Evolutionary conservation across 345 rosid genomes (phyloP), one percentile per base, ranked within the genome.

Genomic region (Toxicodendron radicans): DNA sequence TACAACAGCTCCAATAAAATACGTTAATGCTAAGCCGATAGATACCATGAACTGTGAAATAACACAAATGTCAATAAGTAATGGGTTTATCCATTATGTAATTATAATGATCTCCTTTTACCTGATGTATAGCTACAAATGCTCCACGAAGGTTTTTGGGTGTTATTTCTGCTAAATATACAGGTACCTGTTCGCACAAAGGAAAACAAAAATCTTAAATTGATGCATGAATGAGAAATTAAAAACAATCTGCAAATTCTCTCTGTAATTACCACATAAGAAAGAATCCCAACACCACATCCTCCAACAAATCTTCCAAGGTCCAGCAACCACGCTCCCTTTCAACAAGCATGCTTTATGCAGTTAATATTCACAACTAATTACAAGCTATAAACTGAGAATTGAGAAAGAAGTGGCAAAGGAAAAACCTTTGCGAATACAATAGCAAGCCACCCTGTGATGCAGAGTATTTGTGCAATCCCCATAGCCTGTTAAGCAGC

Each of bases 291-390:
- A 51, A 68, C 59, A 5, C 81, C 85, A 32, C 75, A 32, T 41
- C 86, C 86, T 0, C 66, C 13, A 7, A 54, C 70, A 48, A 85
- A 45, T 74, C 86, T 78, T 48, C 84, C 84, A 1, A 80, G 54
- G 68, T 78, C 81, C 54, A 82, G 81, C 68, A 54, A 73, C 85
- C 79, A 78, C 32, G 79, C 82, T 23, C 48, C 58, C 82, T 82
- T n/a, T 38, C 21, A 62, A 35, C 48, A 62, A 62, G 48, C 48
- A 62, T 62, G 12, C 17, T 48, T 48, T 48, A 14, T 0, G 52
- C 13, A 10, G 52, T 48, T 48, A 48, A 48, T 48, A 48, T 48
- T 12, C 52, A 48, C 52, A 1, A 48, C 52, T 11, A 4, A 48
- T 1, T 48, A 48, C 52, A 11, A 14, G 17, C 16, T 48, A 11